Base-by-base conservation (phyloP, 2,329 filamentous ascomycete genomes). In the Ophiostoma quercus region DNA sequence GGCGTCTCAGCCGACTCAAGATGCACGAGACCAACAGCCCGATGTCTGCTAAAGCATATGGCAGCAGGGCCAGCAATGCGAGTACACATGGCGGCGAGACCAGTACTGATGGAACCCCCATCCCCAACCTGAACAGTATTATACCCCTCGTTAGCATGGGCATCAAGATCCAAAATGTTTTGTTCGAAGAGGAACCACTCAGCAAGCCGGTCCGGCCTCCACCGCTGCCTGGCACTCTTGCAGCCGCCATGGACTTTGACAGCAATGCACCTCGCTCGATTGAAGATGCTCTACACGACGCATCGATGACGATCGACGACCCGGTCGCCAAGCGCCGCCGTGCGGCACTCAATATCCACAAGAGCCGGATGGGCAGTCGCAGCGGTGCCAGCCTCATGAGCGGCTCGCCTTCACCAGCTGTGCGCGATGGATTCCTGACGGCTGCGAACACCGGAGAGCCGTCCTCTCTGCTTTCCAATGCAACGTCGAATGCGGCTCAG, bases 261-360 rank as follows among this genome's bases (percentile, higher is more conserved):
- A 60, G 32, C 25, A 69, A 34, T 19, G 54, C 72, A 39, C 73
- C 73, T 7, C 91, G 92, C 74, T 96, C 93, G 0, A 95, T 98
- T 74, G 88, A 92, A 3, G 94, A 98, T 79, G 95, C 95, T 6
- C 82, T 98, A 19, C 83, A 96, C 39, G 95, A 98, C 78, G 95
- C 95, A 7, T 96, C 93, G 0, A 94, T 92, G 80, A 93, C 91
- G 0, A 92, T 95, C 72, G 90, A 94, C 75, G 88, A 90, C 73
- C 82, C 88, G 0, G 79, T 86, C 8, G 80, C 86, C 2, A 84
- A 83, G 76, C 83, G 83, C 73, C 82, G 82, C 68, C 82, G 83
- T 39, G 82, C 83, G 16, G 83, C 83, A 0, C 75, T 82, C n/a
- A 86, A 86, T 72, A 81, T 75, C 14, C 84, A 86, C 73, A 82